These are phyloP conservation scores for Lenwebbia sp. DNA, from an alignment of 345 rosid species.

Conservation along the genomic window DNA sequence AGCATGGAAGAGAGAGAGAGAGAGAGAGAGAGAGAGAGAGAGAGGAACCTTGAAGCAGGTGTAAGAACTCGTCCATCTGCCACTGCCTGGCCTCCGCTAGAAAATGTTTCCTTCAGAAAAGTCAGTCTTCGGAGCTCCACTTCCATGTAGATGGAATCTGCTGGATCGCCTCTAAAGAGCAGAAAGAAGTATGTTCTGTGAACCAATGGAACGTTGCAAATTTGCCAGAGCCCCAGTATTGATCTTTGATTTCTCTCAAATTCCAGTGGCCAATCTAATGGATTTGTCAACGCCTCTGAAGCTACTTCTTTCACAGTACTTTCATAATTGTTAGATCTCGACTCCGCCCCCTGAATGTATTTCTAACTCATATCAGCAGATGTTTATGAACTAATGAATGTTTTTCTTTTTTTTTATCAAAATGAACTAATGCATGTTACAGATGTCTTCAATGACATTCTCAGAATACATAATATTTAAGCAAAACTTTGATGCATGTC, in stretches of 20 bases:
- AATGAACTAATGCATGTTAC: neutral
- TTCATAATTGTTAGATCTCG: constrained; percentile 10
- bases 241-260: constrained; percentile 56
- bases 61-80: constrained; percentile 54
- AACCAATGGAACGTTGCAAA: constrained; percentile 71
- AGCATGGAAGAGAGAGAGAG: neutral
- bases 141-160: constrained; percentile 85
- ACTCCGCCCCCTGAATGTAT: constrained; percentile 14
- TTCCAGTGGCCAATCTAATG: constrained; percentile 49
- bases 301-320: constrained; percentile 48
- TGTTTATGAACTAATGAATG: neutral
- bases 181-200: constrained; percentile 93
- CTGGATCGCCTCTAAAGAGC: constrained; percentile 86
- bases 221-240: constrained; percentile 78
- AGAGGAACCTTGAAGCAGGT: constrained; percentile 56
- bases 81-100: constrained; percentile 43
- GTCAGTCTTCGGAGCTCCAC: constrained; percentile 87
- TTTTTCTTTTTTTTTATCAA: too few species aligned
- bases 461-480: neutral
- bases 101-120: constrained; percentile 72
- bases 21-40: neutral
- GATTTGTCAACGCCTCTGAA: constrained; percentile 25
- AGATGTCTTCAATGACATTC: neutral
- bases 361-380: neutral
- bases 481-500: neutral